These are phyloP conservation scores for Hypoxylon trugodes DNA, from an alignment of 495 filamentous ascomycete genomes.

Conservation along the genomic window DNA sequence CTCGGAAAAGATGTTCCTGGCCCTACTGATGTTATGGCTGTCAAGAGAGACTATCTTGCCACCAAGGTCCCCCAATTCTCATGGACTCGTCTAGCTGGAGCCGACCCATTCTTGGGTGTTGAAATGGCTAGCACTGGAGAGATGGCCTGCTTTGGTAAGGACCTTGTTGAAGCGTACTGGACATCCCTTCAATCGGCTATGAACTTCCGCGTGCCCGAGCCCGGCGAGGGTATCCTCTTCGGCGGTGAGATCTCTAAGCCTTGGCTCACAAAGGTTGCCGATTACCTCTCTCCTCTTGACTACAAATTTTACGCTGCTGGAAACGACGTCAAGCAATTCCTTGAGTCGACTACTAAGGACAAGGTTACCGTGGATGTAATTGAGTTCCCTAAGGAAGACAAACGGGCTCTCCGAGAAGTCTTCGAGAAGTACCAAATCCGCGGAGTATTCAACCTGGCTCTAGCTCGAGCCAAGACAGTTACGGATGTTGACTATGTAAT, in stretches of 20 bases:
- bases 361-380: slow-evolving; percentile 83
- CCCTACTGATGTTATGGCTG: slow-evolving; percentile 86
- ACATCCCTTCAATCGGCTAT: slow-evolving; percentile 93
- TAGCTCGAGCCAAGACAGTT: slow-evolving; percentile 80
- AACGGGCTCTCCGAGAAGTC: slow-evolving; percentile 91
- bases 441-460: slow-evolving; percentile 94
- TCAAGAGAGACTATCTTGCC: slow-evolving; percentile 88
- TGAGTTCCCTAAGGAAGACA: slow-evolving; percentile 96
- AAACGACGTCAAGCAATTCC: slow-evolving; percentile 77
- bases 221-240: slow-evolving; percentile 92
- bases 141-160: slow-evolving; percentile 97
- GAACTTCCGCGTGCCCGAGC: slow-evolving; percentile 97
- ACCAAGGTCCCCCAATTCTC: slow-evolving; percentile 99
- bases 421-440: slow-evolving; percentile 97
- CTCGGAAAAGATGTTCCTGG: slow-evolving; percentile 86
- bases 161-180: slow-evolving; percentile 98
- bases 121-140: slow-evolving; percentile 98
- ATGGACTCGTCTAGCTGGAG: slow-evolving; percentile 97
- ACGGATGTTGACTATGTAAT: slow-evolving; percentile 97
- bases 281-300: slow-evolving; percentile 84
- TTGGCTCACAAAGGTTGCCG: slow-evolving; percentile 75
- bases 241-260: slow-evolving; percentile 79
- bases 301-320: slow-evolving; percentile 94
- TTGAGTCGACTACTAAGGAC: slow-evolving; percentile 74
- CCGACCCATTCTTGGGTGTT: slow-evolving; percentile 96